Evolutionary conservation across 805 yeast genomes (phyloP).

Genomic region (Yamadazyma philogaea): DNA sequence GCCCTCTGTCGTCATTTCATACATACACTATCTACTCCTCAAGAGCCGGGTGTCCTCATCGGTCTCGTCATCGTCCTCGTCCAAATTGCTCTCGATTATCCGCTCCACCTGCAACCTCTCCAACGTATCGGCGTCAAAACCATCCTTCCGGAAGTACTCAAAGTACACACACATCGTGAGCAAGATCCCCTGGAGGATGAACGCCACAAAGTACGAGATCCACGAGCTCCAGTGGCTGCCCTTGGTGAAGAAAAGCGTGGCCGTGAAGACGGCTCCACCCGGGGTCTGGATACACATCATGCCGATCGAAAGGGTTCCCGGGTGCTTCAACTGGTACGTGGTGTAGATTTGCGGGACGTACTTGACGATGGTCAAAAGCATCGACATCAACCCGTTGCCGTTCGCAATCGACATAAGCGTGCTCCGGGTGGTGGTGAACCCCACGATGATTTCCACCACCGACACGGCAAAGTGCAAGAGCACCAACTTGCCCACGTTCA

Average conservation of each 20-base stretch:
- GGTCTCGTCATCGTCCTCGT: neutral
- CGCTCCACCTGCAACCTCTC: slow-evolving; percentile 30
- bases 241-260: slow-evolving; percentile 64
- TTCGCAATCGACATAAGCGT: slow-evolving; percentile 46
- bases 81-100: slow-evolving; percentile 26
- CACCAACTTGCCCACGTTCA: slow-evolving; percentile 40
- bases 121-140: slow-evolving; percentile 13
- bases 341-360: slow-evolving; percentile 78
- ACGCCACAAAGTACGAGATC: slow-evolving; percentile 76
- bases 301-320: slow-evolving; percentile 74
- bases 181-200: slow-evolving; percentile 59
- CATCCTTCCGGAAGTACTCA: slow-evolving; percentile 24
- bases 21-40: neutral
- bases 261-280: slow-evolving; percentile 80
- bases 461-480: slow-evolving; percentile 34
- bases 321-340: slow-evolving; percentile 64
- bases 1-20: neutral
- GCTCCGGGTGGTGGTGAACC: slow-evolving; percentile 21
- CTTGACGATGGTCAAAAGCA: slow-evolving; percentile 63
- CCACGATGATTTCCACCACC: slow-evolving; percentile 33
- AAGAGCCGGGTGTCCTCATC: neutral
- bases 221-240: slow-evolving; percentile 86
- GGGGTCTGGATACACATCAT: slow-evolving; percentile 90
- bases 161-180: slow-evolving; percentile 60
- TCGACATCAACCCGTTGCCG: slow-evolving; percentile 61